Percentiles rank a stretch among this genome's conserved stretches.
These are phyloP conservation scores for Termitomyces sp. DNA, from an alignment of 768 basidiomycete genomes.

Conservation along the genomic window DNA sequence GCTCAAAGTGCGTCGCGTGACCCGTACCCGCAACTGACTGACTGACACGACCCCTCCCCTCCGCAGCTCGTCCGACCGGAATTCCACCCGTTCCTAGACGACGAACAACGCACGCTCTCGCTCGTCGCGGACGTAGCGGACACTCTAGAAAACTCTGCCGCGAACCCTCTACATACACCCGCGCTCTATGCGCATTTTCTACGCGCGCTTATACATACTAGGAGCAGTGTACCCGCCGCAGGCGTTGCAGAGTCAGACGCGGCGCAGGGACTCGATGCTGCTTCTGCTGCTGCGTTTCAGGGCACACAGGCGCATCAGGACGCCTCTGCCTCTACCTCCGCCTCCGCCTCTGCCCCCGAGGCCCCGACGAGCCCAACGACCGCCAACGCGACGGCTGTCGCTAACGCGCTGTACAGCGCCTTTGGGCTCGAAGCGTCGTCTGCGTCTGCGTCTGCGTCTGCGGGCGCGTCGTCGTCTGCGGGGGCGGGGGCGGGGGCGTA, in stretches of 20 bases:
- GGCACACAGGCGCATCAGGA: background rate
- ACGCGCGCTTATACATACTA: constrained; percentile 66
- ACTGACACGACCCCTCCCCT: no score
- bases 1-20: constrained; percentile 62
- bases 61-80: constrained; percentile 77
- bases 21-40: no score
- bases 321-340: no score
- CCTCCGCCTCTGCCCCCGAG: no score
- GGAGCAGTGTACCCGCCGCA: constrained; percentile 18
- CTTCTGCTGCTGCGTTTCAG: background rate
- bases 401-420: background rate
- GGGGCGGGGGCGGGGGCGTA: no score
- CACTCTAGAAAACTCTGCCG: constrained; percentile 70
- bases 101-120: constrained; percentile 64
- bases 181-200: constrained; percentile 85
- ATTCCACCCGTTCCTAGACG: constrained; percentile 69
- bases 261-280: background rate
- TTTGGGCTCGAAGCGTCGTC: constrained; percentile 23
- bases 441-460: no score
- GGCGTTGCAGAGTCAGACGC: background rate
- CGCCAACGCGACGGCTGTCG: background rate
- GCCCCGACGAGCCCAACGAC: background rate
- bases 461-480: background rate
- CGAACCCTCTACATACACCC: constrained; percentile 80
- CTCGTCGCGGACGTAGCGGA: constrained; percentile 80